phyloP scores from a whole-genome alignment of 768 basidiomycete species.

The Cystoderma amianthinum region DNA sequence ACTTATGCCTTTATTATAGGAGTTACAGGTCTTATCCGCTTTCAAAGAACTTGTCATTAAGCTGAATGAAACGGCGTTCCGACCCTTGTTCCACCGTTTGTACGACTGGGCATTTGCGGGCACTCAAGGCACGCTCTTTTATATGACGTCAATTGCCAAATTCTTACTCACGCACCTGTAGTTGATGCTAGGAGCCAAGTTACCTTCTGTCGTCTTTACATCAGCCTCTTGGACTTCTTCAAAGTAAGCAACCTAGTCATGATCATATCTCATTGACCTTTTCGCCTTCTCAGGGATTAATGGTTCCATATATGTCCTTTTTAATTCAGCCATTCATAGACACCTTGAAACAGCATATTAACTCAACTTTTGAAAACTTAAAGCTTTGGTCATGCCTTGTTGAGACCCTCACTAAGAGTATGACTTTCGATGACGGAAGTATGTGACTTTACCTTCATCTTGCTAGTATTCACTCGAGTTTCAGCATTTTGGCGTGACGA shows the following conservation, averaged over 20 bases:
- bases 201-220: slow-evolving; percentile 72
- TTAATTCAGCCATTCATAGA: slow-evolving; percentile 62
- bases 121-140: slow-evolving; percentile 31
- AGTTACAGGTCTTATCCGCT: slow-evolving; percentile 51
- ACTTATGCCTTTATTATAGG: too few relatives aligned
- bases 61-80: slow-evolving; percentile 87
- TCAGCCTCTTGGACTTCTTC: slow-evolving; percentile 76
- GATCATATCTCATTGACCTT: too few relatives aligned
- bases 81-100: slow-evolving; percentile 82
- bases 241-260: slow-evolving; percentile 63
- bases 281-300: slow-evolving; percentile 74
- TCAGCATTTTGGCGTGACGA: slow-evolving; percentile 92
- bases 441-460: slow-evolving; percentile 15
- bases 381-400: slow-evolving; percentile 62
- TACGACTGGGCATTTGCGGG: slow-evolving; percentile 92
- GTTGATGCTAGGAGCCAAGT: slow-evolving; percentile 43
- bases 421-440: slow-evolving; percentile 80
- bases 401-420: slow-evolving; percentile 56
- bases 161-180: slow-evolving; percentile 8
- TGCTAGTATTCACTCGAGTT: background rate
- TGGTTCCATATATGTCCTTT: slow-evolving; percentile 88
- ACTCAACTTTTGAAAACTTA: slow-evolving; percentile 22
- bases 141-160: background rate
- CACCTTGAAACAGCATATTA: slow-evolving; percentile 44
- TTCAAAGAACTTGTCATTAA: slow-evolving; percentile 90